Conservation (phyloP, 1,139 yeast genomes). For the Suhomyces kunorum region DNA sequence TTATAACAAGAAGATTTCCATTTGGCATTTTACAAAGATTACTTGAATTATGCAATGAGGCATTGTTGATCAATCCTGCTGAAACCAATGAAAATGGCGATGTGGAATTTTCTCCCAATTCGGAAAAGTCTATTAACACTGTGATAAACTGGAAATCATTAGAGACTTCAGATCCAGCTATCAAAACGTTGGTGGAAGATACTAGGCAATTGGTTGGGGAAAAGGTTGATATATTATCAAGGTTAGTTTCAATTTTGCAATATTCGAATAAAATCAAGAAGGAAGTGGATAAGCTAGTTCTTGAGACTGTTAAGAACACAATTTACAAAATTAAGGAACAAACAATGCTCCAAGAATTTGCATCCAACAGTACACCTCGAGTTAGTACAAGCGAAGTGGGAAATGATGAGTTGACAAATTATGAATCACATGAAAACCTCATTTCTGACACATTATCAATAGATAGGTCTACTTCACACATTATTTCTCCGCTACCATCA, state of each 20-base stretch:
- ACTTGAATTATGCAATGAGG: conserved; percentile 72
- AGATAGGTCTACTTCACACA: conserved; percentile 12
- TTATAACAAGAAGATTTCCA: conserved; percentile 52
- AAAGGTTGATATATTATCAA: conserved; percentile 71
- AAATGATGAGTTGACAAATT: conserved; percentile 5
- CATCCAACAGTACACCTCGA: conserved; percentile 12
- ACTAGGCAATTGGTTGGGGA: conserved; percentile 62
- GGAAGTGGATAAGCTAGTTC: conserved; percentile 77
- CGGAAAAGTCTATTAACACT: conserved; percentile 62
- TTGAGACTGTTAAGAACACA: conserved; percentile 65
- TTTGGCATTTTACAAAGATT: conserved; percentile 65
- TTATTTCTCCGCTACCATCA: conserved; percentile 39
- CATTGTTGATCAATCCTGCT: conserved; percentile 68
- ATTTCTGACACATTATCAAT: conserved; percentile 11
- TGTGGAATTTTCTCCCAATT: conserved; percentile 63
- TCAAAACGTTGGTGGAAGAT: conserved; percentile 63
- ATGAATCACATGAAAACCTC: conserved; percentile 8
- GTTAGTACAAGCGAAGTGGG: conserved; percentile 9
- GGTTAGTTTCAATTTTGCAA: conserved; percentile 75
- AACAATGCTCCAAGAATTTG: conserved; percentile 27
- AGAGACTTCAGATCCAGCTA: conserved; percentile 64
- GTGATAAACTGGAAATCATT: conserved; percentile 58
- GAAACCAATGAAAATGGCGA: conserved; percentile 37
- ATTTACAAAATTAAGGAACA: conserved; percentile 53
- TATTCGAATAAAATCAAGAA: conserved; percentile 78